Evolutionary conservation across 129 eudicot species (phyloP), one percentile per base, ranked within the genome.

Genomic region (Cynara cardunculus): DNA sequence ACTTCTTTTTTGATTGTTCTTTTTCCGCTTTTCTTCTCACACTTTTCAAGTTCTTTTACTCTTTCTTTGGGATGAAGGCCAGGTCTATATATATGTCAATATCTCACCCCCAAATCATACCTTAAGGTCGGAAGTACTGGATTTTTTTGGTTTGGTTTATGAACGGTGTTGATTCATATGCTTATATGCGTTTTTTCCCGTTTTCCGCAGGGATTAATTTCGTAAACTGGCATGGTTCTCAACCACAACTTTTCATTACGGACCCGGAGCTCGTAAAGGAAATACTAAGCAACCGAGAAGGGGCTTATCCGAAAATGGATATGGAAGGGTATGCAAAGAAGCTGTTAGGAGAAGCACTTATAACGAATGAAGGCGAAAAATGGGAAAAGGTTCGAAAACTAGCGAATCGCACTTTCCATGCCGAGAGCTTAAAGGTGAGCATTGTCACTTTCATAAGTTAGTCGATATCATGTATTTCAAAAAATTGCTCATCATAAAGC

Each of bases 331-430:
- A 74, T 44, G 89, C 89, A 69, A 92, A 90, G 88, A 92, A 90
- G 84, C 82, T 90, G 39, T 78, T 92, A 30, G 97, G 93, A 26
- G 91, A 87, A 39, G 85, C 91, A 6, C 83, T 92, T 18, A 79
- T 90, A 44, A 85, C 94, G 7, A 90, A 85, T 41, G 94, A 92
- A 80, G 94, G 97, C 10, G 93, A 92, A 72, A 92, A 90, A 80
- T 92, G 97, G 97, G 87, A 89, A 11, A 92, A 88, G 78, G 83
- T 92, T 32, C 77, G 91, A 44, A 90, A 87, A 82, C 59, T 92
- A 81, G 93, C 97, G 7, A 88, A 90, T 76, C 91, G 89, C 25
- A 84, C 97, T 25, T 90, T 92, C 78, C 93, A 90, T 78, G 89
- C 93, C 2, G 86, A 90, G 67, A 87, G 93, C 78, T 82, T 92